These are phyloP conservation scores for Neurospora tetrasperma DNA, from an alignment of 495 filamentous ascomycete species.

Conservation along the genomic window DNA sequence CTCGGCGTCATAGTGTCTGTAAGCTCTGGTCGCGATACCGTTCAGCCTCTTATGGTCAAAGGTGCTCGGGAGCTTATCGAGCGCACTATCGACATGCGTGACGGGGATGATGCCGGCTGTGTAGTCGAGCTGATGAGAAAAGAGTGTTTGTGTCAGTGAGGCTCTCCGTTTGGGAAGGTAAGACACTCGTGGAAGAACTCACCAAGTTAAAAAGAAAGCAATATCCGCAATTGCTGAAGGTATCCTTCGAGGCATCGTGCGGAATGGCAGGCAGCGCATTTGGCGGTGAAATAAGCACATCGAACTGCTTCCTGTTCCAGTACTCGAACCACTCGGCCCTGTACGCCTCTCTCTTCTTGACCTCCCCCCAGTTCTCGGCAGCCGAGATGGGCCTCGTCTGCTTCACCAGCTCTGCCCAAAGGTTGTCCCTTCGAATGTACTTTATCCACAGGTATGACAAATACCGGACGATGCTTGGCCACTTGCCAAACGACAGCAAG, in stretches of 20 bases:
- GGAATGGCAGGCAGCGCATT: conserved; percentile 89
- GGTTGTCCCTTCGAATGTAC: conserved; percentile 62
- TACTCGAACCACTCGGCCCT: conserved; percentile 70
- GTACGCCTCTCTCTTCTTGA: conserved; percentile 65
- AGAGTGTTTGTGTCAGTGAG: neutral
- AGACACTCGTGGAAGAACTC: conserved; percentile 14
- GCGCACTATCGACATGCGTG: conserved; percentile 62
- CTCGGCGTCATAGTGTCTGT: conserved; percentile 74
- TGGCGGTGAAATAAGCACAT: conserved; percentile 74
- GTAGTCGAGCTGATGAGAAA: conserved; percentile 59
- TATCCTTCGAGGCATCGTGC: conserved; percentile 76
- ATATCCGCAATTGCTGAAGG: conserved; percentile 84
- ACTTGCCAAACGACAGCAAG: conserved; percentile 59
- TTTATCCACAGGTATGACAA: conserved; percentile 84
- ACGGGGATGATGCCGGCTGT: conserved; percentile 76
- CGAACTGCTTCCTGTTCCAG: conserved; percentile 63
- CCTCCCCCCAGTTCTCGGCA: conserved; percentile 72
- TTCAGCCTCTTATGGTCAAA: conserved; percentile 58
- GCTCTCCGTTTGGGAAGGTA: conserved; percentile 1
- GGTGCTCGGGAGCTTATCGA: conserved; percentile 52
- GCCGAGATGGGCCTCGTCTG: conserved; percentile 61
- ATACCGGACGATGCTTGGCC: conserved; percentile 67
- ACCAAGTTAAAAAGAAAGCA: conserved; percentile 91
- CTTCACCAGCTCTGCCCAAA: conserved; percentile 69
- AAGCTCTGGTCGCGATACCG: conserved; percentile 71